Evolutionary conservation across 2,329 filamentous ascomycete genomes (phyloP).

Genomic region (Fusarium sarcochroum): DNA sequence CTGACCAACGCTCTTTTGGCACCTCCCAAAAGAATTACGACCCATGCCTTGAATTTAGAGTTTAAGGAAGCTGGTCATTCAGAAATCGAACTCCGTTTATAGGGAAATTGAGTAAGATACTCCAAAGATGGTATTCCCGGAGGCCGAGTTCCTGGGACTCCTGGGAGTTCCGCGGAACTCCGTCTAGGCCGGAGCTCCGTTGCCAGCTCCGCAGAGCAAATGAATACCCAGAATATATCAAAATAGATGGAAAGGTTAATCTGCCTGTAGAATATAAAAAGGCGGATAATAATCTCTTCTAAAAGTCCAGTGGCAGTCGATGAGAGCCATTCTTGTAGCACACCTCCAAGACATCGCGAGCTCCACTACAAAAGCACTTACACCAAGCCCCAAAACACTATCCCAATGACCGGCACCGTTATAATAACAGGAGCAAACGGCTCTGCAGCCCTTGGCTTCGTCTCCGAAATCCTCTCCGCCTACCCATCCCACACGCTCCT

Average conservation of each 20-base stretch:
- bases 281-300: too few species aligned
- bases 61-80: too few species aligned
- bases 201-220: not conserved
- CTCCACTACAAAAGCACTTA: not conserved
- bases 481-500: slow-evolving; percentile 48
- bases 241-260: not conserved
- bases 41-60: too few species aligned
- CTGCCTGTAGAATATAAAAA: not conserved
- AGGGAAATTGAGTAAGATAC: too few species aligned
- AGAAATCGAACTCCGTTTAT: too few species aligned
- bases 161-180: slow-evolving; percentile 38
- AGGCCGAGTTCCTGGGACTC: not conserved
- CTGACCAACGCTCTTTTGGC: too few species aligned
- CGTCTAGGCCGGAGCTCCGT: slow-evolving; percentile 24
- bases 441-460: slow-evolving; percentile 44
- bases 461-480: slow-evolving; percentile 23
- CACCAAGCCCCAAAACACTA: not conserved
- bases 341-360: not conserved
- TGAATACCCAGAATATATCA: not conserved
- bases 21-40: too few species aligned
- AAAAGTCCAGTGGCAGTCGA: not conserved
- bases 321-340: not conserved
- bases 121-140: not conserved
- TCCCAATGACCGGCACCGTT: slow-evolving; percentile 52
- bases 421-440: slow-evolving; percentile 57